Percentiles rank a stretch among this genome's conserved stretches.
Evolutionary conservation across 2,329 filamentous ascomycete species (phyloP).

Genomic region (Cercospora sesami): DNA sequence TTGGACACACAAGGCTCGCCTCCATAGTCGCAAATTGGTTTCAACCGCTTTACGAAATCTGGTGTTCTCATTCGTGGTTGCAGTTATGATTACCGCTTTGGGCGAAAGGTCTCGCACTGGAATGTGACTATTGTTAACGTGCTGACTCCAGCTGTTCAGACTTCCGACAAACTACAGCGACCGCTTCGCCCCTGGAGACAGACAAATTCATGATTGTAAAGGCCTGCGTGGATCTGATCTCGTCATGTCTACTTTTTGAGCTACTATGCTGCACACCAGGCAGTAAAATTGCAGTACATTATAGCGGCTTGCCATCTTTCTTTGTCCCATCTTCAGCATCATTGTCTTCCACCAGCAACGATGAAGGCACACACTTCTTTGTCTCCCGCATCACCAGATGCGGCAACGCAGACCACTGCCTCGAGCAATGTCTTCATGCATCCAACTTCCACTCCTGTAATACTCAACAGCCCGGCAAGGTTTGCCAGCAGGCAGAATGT

Average conservation of each 20-base stretch:
- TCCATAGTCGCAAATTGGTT: background rate
- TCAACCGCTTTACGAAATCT: background rate
- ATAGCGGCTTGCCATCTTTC: background rate
- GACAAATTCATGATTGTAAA: background rate
- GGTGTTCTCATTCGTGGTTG: background rate
- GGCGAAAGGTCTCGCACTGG: background rate
- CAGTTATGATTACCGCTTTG: background rate
- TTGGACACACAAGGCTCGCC: background rate
- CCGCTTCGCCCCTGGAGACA: background rate
- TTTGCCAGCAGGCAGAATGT: slow-evolving; percentile 18
- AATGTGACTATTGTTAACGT: background rate
- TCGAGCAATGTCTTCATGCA: background rate
- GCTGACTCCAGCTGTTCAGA: too few species aligned
- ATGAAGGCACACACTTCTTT: background rate
- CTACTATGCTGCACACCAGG: background rate
- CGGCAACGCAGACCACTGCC: background rate
- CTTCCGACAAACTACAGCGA: too few species aligned
- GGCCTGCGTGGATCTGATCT: background rate
- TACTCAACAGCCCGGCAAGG: background rate
- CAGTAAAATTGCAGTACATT: background rate
- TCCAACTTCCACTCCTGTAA: background rate
- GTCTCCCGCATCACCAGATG: background rate
- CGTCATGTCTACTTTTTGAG: background rate
- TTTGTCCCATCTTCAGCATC: background rate
- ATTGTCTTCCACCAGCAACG: background rate